These are phyloP conservation scores for Ogataea pini DNA, from an alignment of 805 yeast species.

Conservation along the genomic window DNA sequence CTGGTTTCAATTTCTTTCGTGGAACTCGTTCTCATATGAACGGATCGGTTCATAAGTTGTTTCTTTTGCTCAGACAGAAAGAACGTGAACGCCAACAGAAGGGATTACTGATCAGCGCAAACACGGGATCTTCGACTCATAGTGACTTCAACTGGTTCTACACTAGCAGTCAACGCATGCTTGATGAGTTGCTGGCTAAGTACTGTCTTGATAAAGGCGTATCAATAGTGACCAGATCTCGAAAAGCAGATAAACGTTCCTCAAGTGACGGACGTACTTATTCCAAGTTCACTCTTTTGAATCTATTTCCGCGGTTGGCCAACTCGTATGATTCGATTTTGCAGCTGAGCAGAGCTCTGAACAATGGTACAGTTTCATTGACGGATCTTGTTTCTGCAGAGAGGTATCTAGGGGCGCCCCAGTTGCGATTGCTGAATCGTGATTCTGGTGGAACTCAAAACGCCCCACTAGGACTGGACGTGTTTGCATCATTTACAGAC, in stretches of 20 bases:
- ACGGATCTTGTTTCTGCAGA: constrained; percentile 27
- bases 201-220: constrained; percentile 29
- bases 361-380: constrained; percentile 20
- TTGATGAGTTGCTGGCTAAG: constrained; percentile 36
- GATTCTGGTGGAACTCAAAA: constrained; percentile 27
- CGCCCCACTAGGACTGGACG: constrained; percentile 30
- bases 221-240: constrained; percentile 32
- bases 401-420: constrained; percentile 21
- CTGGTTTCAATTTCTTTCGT: constrained; percentile 12
- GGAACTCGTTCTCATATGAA: constrained; percentile 5
- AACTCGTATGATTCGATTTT: constrained; percentile 29
- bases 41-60: constrained; percentile 23
- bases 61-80: constrained; percentile 26
- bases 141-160: constrained; percentile 24
- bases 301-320: constrained; percentile 30
- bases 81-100: constrained; percentile 21
- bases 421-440: constrained; percentile 22
- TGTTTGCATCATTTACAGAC: constrained; percentile 32
- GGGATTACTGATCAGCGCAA: constrained; percentile 21
- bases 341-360: constrained; percentile 19
- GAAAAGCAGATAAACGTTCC: constrained; percentile 17
- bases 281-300: constrained; percentile 27
- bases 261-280: constrained; percentile 34
- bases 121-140: not conserved
- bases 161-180: constrained; percentile 28